Base-by-base conservation (phyloP, 2,329 filamentous ascomycete genomes). In the Alternaria panax region DNA sequence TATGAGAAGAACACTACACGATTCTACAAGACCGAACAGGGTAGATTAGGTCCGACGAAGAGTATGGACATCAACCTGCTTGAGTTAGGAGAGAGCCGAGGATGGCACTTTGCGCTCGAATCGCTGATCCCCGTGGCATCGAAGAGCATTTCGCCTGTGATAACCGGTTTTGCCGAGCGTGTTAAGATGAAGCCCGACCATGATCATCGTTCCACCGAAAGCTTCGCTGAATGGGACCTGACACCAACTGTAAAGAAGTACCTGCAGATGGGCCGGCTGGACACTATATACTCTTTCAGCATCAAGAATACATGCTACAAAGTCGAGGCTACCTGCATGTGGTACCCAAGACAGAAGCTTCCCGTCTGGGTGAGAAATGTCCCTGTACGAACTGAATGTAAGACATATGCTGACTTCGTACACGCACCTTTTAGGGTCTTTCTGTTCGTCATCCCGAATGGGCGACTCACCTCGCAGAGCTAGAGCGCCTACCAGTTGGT, bases 61-160 rank as follows among this genome's bases (percentile, higher is more conserved):
- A 63, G 74, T 36, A 68, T 77, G 65, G 73, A 76, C 18, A 60
- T 77, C 28, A 75, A 75, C n/a, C 48, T 77, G 5, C 32, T 76
- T 18, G 75, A 77, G 48, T 59, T 77, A 4, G 71, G 67, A 43
- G 68, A 73, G 43, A 59, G 64, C n/a, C 64, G 65, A 54, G 69
- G 58, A 5, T 77, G 75, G 75, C 67, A 70, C 6, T 75, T 77
- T 32, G 63, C 61, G 3, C 54, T 77, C 2, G 69, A 74, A 28
- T 73, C 71, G 0, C 65, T 75, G 69, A 61, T 32, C 5, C 51
- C 57, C 1, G 45, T 74, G 8, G 24, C 60, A 4, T 38, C 52
- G 16, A 67, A 63, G 20, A 57, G 58, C 4, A 63, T 71, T 1
- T 64, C 73, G 2, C 69, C 73, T 4, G 61, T 69, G 1, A 54